Evolutionary conservation across 129 eudicot genomes (phyloP).

Genomic region (Flaveria ramosissima): DNA sequence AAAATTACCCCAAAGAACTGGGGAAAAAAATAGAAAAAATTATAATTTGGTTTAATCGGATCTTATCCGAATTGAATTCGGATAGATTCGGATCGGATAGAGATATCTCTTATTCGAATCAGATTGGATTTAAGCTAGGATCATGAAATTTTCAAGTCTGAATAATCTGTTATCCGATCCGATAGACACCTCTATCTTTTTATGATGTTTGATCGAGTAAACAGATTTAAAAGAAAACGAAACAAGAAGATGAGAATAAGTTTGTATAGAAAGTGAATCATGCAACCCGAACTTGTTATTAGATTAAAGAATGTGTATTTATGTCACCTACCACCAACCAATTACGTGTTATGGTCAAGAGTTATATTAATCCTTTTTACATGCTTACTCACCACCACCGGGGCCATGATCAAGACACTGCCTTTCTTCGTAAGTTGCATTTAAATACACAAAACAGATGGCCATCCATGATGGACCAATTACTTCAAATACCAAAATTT

Average conservation of each 20-base stretch:
- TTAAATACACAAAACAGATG: conserved; percentile 11
- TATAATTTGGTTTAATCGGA: too few relatives aligned
- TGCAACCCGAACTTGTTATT: conserved; percentile 1
- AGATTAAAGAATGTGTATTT: not conserved
- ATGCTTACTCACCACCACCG: conserved; percentile 16
- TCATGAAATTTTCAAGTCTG: too few relatives aligned
- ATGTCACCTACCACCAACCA: conserved; percentile 17
- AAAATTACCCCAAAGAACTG: too few relatives aligned
- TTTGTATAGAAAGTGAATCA: not conserved
- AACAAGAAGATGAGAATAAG: not conserved
- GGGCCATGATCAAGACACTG: conserved; percentile 35
- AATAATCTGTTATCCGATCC: too few relatives aligned
- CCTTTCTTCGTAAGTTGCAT: conserved; percentile 22
- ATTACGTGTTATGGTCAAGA: not conserved
- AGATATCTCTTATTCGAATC: too few relatives aligned
- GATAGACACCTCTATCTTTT: too few relatives aligned
- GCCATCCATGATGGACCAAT: too few relatives aligned
- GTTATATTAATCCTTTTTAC: not conserved
- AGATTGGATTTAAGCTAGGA: too few relatives aligned
- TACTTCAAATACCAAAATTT: not conserved
- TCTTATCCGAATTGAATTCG: too few relatives aligned
- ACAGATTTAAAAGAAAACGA: not conserved
- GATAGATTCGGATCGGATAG: too few relatives aligned
- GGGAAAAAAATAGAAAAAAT: too few relatives aligned
- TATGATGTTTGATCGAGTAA: not conserved